These are phyloP conservation scores for Guadua angustifolia DNA, from an alignment of 176 grass and related monocot genomes.

Conservation along the genomic window DNA sequence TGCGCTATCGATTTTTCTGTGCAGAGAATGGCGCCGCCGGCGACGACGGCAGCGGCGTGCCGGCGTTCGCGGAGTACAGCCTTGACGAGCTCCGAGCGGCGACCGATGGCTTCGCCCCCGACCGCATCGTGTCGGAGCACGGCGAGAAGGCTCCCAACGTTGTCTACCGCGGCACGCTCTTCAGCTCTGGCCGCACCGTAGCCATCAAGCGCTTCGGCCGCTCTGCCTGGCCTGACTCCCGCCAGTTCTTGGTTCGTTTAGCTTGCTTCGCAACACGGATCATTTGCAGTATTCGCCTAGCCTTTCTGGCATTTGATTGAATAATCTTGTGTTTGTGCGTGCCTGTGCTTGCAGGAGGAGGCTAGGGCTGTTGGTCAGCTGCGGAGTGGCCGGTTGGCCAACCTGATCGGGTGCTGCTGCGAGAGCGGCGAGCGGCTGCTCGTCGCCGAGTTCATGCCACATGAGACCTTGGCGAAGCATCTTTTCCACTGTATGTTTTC, in stretches of 20 bases:
- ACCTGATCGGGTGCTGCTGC: slow-evolving; percentile 78
- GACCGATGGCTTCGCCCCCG: slow-evolving; percentile 75
- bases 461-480: slow-evolving; percentile 84
- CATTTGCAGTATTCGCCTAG: background rate
- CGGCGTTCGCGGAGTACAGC: slow-evolving; percentile 69
- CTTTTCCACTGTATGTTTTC: slow-evolving; percentile 82
- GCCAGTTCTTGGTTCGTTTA: slow-evolving; percentile 69
- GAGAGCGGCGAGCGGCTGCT: slow-evolving; percentile 79
- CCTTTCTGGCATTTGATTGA: slow-evolving; percentile 22
- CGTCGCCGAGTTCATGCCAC: slow-evolving; percentile 83
- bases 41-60: slow-evolving; percentile 47
- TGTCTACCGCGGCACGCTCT: slow-evolving; percentile 76
- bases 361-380: slow-evolving; percentile 76
- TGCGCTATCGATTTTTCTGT: background rate
- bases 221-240: slow-evolving; percentile 77
- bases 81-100: slow-evolving; percentile 73
- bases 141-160: slow-evolving; percentile 91
- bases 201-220: slow-evolving; percentile 75
- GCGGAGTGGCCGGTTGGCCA: slow-evolving; percentile 68
- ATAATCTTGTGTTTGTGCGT: background rate
- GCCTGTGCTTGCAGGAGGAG: slow-evolving; percentile 60
- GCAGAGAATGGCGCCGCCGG: slow-evolving; percentile 50
- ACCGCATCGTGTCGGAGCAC: slow-evolving; percentile 90
- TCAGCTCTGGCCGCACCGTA: slow-evolving; percentile 59
- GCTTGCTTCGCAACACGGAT: background rate